These are phyloP conservation scores for Verbena officinalis DNA, from an alignment of 257 asterid species.

Conservation along the genomic window DNA sequence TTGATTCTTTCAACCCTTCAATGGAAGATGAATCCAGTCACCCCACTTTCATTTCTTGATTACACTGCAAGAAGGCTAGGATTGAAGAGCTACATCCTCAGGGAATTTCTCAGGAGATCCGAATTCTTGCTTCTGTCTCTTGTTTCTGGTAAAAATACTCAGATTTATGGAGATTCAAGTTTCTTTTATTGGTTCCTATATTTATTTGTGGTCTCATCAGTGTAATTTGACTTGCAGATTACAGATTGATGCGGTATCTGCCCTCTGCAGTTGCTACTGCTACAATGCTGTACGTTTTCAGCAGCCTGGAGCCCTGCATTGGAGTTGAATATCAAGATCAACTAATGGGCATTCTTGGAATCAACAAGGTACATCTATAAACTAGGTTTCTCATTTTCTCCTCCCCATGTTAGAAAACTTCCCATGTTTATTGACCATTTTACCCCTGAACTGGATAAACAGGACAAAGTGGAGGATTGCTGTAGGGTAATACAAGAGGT, in stretches of 20 bases:
- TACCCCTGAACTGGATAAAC: slow-evolving; percentile 27
- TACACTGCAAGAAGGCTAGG: slow-evolving; percentile 41
- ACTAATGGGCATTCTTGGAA: slow-evolving; percentile 65
- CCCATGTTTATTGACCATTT: background rate
- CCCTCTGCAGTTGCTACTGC: slow-evolving; percentile 92
- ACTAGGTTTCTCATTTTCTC: no score
- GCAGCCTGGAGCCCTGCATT: slow-evolving; percentile 55
- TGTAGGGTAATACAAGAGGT: slow-evolving; percentile 56
- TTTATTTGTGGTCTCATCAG: background rate
- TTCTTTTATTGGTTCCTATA: background rate
- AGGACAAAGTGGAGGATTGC: slow-evolving; percentile 72
- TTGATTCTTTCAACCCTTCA: slow-evolving; percentile 53
- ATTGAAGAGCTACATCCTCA: slow-evolving; percentile 24
- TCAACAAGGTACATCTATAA: slow-evolving; percentile 60
- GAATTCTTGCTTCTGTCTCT: slow-evolving; percentile 54
- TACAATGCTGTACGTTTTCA: slow-evolving; percentile 64
- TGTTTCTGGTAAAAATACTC: slow-evolving; percentile 43
- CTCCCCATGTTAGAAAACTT: background rate
- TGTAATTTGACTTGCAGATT: slow-evolving; percentile 45
- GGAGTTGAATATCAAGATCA: slow-evolving; percentile 56
- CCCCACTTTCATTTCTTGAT: slow-evolving; percentile 62
- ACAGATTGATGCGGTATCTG: slow-evolving; percentile 57
- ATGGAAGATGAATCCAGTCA: slow-evolving; percentile 81
- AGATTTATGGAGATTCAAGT: background rate
- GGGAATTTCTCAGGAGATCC: slow-evolving; percentile 53